Percentiles rank a stretch among this genome's conserved stretches.
phyloP scores from a whole-genome alignment of 352 stramenopile genomes.

The Globisporangium abappressorium region DNA sequence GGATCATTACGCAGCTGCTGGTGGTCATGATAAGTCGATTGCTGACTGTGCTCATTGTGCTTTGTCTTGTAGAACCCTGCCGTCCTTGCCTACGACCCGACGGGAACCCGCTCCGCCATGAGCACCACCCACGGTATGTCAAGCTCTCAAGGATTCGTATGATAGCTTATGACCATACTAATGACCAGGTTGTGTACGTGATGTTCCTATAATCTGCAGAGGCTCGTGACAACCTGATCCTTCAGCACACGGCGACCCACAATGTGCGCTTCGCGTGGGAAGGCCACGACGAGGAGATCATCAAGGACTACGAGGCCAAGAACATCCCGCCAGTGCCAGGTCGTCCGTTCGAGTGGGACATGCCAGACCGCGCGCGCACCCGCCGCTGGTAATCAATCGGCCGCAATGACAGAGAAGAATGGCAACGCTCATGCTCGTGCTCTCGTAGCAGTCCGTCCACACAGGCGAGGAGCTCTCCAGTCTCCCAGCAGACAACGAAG shows the following conservation, averaged over 20 bases:
- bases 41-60: not conserved
- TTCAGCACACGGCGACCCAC: slow-evolving; percentile 67
- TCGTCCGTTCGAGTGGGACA: slow-evolving; percentile 66
- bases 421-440: not conserved
- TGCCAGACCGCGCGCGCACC: slow-evolving; percentile 55
- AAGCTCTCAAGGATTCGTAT: not conserved
- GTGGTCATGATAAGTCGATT: not conserved
- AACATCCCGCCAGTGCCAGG: slow-evolving; percentile 69
- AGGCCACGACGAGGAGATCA: slow-evolving; percentile 64
- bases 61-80: slow-evolving; percentile 57
- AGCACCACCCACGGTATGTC: slow-evolving; percentile 63
- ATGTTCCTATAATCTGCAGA: slow-evolving; percentile 21
- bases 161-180: not conserved
- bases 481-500: not conserved
- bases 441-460: not conserved
- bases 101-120: slow-evolving; percentile 86
- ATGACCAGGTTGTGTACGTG: not conserved
- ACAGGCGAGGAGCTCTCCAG: not conserved
- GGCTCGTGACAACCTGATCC: slow-evolving; percentile 66
- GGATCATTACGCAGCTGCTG: not conserved
- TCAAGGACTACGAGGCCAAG: slow-evolving; percentile 71
- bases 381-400: slow-evolving; percentile 53
- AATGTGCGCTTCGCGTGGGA: slow-evolving; percentile 85
- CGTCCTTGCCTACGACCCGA: slow-evolving; percentile 80
- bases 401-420: not conserved